Base-by-base conservation (phyloP, 2,329 filamentous ascomycete species). In the Colletotrichum lindemuthianum region DNA sequence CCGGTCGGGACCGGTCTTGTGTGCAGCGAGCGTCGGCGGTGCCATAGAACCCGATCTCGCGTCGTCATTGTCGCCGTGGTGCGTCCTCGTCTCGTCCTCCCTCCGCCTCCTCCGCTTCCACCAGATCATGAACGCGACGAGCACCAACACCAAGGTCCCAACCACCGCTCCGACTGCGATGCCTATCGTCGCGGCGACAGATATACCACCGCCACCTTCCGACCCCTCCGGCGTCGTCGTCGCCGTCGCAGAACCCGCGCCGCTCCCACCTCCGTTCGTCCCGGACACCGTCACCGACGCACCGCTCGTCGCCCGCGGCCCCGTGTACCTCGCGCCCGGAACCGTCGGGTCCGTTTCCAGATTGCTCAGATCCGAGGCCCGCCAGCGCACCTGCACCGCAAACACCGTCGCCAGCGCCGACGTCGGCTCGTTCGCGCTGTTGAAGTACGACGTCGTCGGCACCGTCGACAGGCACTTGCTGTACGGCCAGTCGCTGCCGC, bases 381-480 rank as follows among this genome's bases (percentile, higher is more conserved):
- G 64, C 69, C 69, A 70, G 33, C 69, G 61, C n/a, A 70, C 68
- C 45, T 70, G 68, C 10, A 70, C 48, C 8, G 60, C 69, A 43
- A 37, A 70, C 8, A 68, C 68, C 39, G 65, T 48, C 13, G 63
- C 59, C 13, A 66, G 60, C 7, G n/a, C 45, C 16, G 59, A 53
- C 1, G 54, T 64, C 4, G 8, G 44, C 16, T 54, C 16, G 11
- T 64, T 59, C 33, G 59, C 13, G 36, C 6, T 36, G 49, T 59
- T 34, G 34, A 45, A 51, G 9, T 44, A 68, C 13, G 48, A 45
- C 44, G 11, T 57, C n/a, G 52, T 65, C 43, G 65, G 65, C 10
- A 59, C n/a, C n/a, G 66, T 69, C n/a, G 55, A 53, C 5, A 59
- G 48, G 15, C 66, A 69, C 55, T 65, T 64, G 59, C 66, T 68